Evolutionary conservation across 1,284 basidiomycete genomes (phyloP), one percentile per base, ranked within the genome.

Genomic region (Heliocybe sulcata): DNA sequence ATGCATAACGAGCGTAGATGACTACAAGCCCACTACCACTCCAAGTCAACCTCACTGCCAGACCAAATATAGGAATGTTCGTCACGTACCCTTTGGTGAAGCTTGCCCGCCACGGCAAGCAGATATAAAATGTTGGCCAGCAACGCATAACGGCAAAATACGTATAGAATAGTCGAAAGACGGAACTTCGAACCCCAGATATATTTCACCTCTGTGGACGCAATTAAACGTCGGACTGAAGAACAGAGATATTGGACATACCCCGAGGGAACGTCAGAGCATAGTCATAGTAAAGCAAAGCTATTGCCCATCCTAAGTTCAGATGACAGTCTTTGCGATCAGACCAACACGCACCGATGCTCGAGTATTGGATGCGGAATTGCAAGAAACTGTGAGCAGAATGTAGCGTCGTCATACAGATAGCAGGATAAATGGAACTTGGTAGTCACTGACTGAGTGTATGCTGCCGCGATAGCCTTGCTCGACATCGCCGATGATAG

Each of bases 131-230:
- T 55, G 54, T 72, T 72, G 9, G 65, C 67, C 19, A 64, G 38
- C 19, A 73, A 57, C 3, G 69, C 68, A 54, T 72, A 73, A 14
- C 71, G 69, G 55, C 67, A 71, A 45, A 64, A 61, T 33, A 69
- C 54, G 54, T 73, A 73, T 22, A 73, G 64, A 3, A 68, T 22
- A 9, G 69, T 69, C 1, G 68, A 69, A 0, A 67, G 26, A 22
- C 63, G 61, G 35, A 67, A 67, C 56, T 58, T 65, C 29, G 55
- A 42, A 26, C 59, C 49, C 71, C 71, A 73, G 25, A 73, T 67
- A 50, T 65, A 67, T 53, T 63, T 59, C 31, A 69, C 57, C 58
- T 72, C 70, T 42, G 56, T 51, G 3, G 60, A 42, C n/a, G n/a
- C 12, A 20, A 16, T 42, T 16, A 42, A n/a, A n/a, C 4, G 38